Conservation (phyloP, 2,329 filamentous ascomycete species). For the Purpureocillium lavendulum region DNA sequence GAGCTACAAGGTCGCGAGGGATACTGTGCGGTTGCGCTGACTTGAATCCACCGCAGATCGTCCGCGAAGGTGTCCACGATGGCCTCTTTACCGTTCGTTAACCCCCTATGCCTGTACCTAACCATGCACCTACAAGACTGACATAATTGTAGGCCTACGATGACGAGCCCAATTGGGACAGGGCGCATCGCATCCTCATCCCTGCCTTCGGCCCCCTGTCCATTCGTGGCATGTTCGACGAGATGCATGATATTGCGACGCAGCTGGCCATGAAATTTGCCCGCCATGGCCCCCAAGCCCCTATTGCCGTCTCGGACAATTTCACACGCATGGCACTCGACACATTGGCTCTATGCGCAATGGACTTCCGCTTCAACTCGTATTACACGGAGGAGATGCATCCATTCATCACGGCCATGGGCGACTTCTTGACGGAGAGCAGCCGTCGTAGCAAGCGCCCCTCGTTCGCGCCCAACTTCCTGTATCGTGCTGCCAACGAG, state of each 20-base stretch:
- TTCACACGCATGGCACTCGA: conserved; percentile 68
- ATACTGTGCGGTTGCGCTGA: not conserved
- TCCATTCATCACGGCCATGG: conserved; percentile 63
- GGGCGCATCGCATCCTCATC: conserved; percentile 57
- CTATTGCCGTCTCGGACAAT: conserved; percentile 55
- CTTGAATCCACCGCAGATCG: conserved; percentile 24
- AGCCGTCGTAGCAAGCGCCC: conserved; percentile 41
- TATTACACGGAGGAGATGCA: conserved; percentile 63
- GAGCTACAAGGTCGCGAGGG: conserved; percentile 6
- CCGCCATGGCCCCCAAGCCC: conserved; percentile 46
- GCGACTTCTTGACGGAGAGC: conserved; percentile 49
- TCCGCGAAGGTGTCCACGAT: conserved; percentile 53
- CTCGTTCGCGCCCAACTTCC: conserved; percentile 33
- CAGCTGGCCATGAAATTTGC: conserved; percentile 64
- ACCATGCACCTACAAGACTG: conserved; percentile 6
- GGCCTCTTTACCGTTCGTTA: conserved; percentile 56
- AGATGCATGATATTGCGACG: conserved; percentile 59
- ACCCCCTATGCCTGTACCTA: not conserved
- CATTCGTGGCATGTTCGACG: conserved; percentile 60
- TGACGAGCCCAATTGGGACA: conserved; percentile 54
- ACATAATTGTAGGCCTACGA: conserved; percentile 25
- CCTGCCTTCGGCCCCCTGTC: conserved; percentile 62
- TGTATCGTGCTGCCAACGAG: conserved; percentile 38
- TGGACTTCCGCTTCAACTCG: conserved; percentile 67
- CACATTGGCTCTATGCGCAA: conserved; percentile 62